Percentiles rank a stretch among this genome's conserved stretches.
Evolutionary conservation across 306 rosid species (phyloP).

Genomic region (Acmispon strigosus): DNA sequence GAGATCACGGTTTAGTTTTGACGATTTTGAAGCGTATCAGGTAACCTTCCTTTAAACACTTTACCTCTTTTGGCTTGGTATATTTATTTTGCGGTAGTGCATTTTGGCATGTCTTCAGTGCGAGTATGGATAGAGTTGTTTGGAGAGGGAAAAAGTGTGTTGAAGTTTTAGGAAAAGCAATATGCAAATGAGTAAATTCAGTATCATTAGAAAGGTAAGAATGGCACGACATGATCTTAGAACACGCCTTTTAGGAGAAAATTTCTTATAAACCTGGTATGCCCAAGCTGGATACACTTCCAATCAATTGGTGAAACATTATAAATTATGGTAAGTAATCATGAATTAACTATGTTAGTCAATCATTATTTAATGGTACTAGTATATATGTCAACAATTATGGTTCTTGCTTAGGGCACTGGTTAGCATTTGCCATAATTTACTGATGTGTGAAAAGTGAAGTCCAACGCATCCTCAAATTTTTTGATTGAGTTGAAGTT

Average conservation of each 20-base stretch:
- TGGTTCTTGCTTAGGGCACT: too few relatives aligned
- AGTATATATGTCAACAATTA: neutral
- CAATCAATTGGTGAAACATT: neutral
- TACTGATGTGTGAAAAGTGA: neutral
- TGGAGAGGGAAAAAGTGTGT: neutral
- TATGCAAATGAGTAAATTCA: neutral
- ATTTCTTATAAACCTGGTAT: neutral
- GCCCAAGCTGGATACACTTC: neutral
- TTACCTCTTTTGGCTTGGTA: neutral
- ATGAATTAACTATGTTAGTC: neutral
- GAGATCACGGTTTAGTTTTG: slow-evolving; percentile 63
- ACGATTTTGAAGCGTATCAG: slow-evolving; percentile 78
- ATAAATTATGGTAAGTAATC: neutral
- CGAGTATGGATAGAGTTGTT: neutral
- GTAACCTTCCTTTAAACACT: slow-evolving; percentile 17
- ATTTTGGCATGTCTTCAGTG: neutral
- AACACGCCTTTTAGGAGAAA: neutral
- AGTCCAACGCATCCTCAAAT: neutral
- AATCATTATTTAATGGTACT: neutral
- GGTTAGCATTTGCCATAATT: neutral
- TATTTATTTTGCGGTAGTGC: neutral
- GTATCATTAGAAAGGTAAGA: neutral
- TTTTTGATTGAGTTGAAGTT: neutral
- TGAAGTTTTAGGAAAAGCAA: neutral
- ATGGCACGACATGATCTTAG: neutral